Conservation (phyloP, 192 early-diverging fungal species). For the Coemansia sp. region DNA sequence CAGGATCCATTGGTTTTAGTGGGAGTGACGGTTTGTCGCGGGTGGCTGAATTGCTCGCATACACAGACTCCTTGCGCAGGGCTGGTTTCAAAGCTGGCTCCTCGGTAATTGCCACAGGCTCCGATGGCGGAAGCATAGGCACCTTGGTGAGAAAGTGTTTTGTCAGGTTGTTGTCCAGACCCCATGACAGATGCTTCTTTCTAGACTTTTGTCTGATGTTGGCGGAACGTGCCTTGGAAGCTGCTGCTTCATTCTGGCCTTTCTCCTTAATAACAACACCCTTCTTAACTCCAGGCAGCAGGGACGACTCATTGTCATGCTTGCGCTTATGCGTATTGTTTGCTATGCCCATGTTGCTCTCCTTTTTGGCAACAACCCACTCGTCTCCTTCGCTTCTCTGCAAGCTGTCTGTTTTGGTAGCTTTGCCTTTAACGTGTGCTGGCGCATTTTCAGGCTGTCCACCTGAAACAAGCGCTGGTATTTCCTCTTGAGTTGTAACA, state of each 20-base stretch:
- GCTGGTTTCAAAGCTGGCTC: slow-evolving; percentile 29
- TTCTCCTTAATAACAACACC: slow-evolving; percentile 27
- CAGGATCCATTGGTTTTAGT: neutral
- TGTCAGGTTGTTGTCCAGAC: slow-evolving; percentile 47
- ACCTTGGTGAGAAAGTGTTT: slow-evolving; percentile 52
- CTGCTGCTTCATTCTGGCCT: neutral
- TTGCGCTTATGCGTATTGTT: slow-evolving; percentile 11
- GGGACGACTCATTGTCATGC: slow-evolving; percentile 9
- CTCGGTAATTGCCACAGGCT: slow-evolving; percentile 9
- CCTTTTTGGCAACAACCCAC: slow-evolving; percentile 23
- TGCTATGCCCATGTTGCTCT: slow-evolving; percentile 8
- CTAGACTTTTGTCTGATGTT: slow-evolving; percentile 2
- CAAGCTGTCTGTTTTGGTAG: neutral
- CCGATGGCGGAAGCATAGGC: slow-evolving; percentile 40
- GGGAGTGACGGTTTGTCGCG: neutral
- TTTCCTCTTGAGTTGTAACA: slow-evolving; percentile 1
- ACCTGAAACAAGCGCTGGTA: slow-evolving; percentile 26
- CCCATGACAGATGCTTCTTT: slow-evolving; percentile 45
- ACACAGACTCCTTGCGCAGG: slow-evolving; percentile 51
- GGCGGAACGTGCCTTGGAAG: neutral
- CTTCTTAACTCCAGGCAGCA: slow-evolving; percentile 22
- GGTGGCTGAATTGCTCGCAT: slow-evolving; percentile 5
- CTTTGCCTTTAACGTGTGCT: neutral
- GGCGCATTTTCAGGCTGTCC: neutral
- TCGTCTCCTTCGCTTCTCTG: neutral